These are phyloP conservation scores for Ramaria rubella DNA, from an alignment of 768 basidiomycete genomes.

Conservation along the genomic window DNA sequence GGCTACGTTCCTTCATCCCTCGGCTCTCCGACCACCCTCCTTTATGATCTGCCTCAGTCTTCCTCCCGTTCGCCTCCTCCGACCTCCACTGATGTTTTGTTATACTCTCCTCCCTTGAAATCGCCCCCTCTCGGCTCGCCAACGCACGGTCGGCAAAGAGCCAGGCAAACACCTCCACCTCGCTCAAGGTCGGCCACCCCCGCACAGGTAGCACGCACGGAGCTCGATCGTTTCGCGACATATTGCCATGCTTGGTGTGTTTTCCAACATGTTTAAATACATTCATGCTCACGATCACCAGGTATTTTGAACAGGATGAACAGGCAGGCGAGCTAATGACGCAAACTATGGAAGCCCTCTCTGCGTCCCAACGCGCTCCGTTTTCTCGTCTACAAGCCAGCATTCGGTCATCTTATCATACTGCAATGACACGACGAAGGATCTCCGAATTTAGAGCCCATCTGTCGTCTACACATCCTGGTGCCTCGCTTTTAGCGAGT, in stretches of 20 bases:
- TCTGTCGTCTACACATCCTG: slow-evolving; percentile 68
- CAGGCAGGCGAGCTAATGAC: slow-evolving; percentile 74
- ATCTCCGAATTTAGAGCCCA: slow-evolving; percentile 85
- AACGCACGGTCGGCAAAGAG: slow-evolving; percentile 43
- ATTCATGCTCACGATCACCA: slow-evolving; percentile 23
- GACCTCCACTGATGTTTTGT: slow-evolving; percentile 35
- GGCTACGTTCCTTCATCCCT: slow-evolving; percentile 34
- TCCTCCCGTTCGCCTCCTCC: slow-evolving; percentile 42
- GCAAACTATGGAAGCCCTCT: slow-evolving; percentile 70
- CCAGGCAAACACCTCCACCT: slow-evolving; percentile 46
- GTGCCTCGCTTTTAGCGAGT: slow-evolving; percentile 72
- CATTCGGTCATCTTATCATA: slow-evolving; percentile 79
- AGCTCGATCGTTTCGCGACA: slow-evolving; percentile 73
- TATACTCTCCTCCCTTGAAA: slow-evolving; percentile 38
- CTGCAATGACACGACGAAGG: slow-evolving; percentile 66
- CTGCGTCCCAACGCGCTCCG: slow-evolving; percentile 78
- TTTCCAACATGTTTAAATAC: not conserved
- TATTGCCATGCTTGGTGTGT: slow-evolving; percentile 72
- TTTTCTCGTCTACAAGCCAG: slow-evolving; percentile 84
- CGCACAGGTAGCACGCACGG: slow-evolving; percentile 53
- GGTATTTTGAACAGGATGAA: slow-evolving; percentile 83
- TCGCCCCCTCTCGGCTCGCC: slow-evolving; percentile 41
- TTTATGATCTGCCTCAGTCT: slow-evolving; percentile 65
- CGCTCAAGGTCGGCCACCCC: slow-evolving; percentile 68
- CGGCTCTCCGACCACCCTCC: slow-evolving; percentile 53